phyloP scores from a whole-genome alignment of 2,329 filamentous ascomycete genomes.

The Aureobasidium sp. region DNA sequence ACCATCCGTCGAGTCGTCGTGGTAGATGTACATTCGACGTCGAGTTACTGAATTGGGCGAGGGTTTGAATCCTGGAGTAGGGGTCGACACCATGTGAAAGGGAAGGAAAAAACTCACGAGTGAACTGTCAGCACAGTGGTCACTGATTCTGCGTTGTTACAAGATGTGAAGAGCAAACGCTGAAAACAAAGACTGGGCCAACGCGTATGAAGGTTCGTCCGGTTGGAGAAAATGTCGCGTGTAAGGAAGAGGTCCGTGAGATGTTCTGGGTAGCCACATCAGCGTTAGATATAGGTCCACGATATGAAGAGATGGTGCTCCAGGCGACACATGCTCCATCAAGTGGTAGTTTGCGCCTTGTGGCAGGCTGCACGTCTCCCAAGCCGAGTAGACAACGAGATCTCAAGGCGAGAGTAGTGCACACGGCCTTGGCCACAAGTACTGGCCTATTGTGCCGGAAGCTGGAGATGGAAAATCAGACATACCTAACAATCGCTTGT shows the following conservation, averaged over 20 bases:
- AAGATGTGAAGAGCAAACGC: not conserved
- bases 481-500: slow-evolving; percentile 3
- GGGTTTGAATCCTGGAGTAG: not conserved
- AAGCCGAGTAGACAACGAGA: not conserved
- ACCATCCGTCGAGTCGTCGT: not conserved
- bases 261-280: not conserved
- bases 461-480: not conserved
- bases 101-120: not conserved
- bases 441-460: not conserved
- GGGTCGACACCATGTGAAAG: not conserved
- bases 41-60: not conserved
- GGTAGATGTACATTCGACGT: not conserved
- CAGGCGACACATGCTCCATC: not conserved
- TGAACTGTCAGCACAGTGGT: not conserved
- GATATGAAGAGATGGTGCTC: not conserved
- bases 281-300: not conserved
- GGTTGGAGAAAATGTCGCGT: not conserved
- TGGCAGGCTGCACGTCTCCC: not conserved
- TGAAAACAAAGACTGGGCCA: not conserved
- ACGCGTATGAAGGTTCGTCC: not conserved
- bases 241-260: not conserved
- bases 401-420: not conserved
- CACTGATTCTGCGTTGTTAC: not conserved
- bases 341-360: too few relatives aligned
- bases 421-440: not conserved